phyloP scores from a whole-genome alignment of 768 basidiomycete species.

The Mycena crocata region DNA sequence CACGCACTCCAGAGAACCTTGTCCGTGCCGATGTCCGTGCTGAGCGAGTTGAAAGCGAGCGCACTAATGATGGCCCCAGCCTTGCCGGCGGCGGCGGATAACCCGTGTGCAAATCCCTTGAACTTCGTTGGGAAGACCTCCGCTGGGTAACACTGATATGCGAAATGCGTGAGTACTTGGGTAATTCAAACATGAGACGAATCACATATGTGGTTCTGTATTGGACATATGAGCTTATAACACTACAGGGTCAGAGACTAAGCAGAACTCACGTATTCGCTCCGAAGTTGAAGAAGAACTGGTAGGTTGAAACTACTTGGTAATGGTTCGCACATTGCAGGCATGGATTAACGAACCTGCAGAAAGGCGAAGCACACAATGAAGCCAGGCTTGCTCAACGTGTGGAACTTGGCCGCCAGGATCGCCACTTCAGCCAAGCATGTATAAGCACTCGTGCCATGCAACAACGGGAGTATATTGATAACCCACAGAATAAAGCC shows the following conservation, averaged over 20 bases:
- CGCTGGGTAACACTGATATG: slow-evolving; percentile 70
- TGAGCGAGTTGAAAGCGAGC: slow-evolving; percentile 76
- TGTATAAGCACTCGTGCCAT: background rate
- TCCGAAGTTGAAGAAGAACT: slow-evolving; percentile 88
- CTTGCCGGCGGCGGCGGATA: slow-evolving; percentile 81
- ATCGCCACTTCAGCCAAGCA: slow-evolving; percentile 15
- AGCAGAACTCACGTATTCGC: slow-evolving; percentile 66
- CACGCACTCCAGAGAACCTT: slow-evolving; percentile 77
- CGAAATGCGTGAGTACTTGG: background rate
- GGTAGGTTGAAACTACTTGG: background rate
- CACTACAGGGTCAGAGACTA: background rate
- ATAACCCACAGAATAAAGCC: slow-evolving; percentile 68
- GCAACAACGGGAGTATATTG: background rate
- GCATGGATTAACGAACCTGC: slow-evolving; percentile 43
- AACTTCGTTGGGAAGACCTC: slow-evolving; percentile 86
- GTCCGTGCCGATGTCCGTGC: slow-evolving; percentile 70
- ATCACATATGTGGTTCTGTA: slow-evolving; percentile 63
- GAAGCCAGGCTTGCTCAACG: slow-evolving; percentile 56
- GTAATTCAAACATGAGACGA: background rate
- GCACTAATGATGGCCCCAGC: slow-evolving; percentile 82
- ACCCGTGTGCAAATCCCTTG: slow-evolving; percentile 78
- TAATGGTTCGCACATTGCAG: too few species aligned
- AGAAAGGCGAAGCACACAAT: slow-evolving; percentile 65
- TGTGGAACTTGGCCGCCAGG: slow-evolving; percentile 58
- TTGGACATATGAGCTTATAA: too few species aligned